Base-by-base conservation (phyloP, 2,329 filamentous ascomycete genomes). In the Magnaporthiopsis rhizophila region DNA sequence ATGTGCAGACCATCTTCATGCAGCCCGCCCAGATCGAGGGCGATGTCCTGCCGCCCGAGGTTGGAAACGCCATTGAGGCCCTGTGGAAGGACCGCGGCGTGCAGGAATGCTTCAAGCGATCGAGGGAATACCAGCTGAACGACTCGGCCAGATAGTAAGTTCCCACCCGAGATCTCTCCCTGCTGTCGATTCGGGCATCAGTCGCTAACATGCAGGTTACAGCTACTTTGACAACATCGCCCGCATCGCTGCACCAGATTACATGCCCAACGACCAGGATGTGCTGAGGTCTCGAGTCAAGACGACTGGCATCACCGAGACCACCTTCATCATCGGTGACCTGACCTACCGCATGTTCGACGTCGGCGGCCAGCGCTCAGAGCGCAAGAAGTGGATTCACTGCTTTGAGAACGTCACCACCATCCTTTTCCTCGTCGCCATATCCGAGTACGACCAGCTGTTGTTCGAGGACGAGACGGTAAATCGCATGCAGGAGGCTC, bases 341-440 rank as follows among this genome's bases (percentile, higher is more conserved):
- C 82, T 97, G 69, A 97, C 92, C 65, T 97, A 97, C 81, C 88
- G 92, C 70, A 97, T 97, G 93, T 97, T 97, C 79, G 93, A 97
- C 73, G 93, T 97, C 59, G 93, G 93, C 84, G 94, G 93, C 69
- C 93, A 97, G 79, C 87, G 93, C 76, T 97, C 92, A 8, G 93
- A 97, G 80, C 89, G 93, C 75, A 97, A 97, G 89, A 97, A 97
- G 86, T 97, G 93, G 93, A 97, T 97, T 71, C 93, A 97, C 81
- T 97, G 93, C 81, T 97, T 97, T 78, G 93, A 97, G 81, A 97
- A 97, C 72, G 93, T 97, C 73, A 97, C 92, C 11, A 96, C 93
- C 12, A 96, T 97, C 71, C 89, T 97, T 56, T 97, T 97, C 87
- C 81, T 97, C 64, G 94, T 97, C 69, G 94, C 94, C 78, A 97